Evolutionary conservation across 257 asterid species (phyloP).

Genomic region (Rhazya stricta): DNA sequence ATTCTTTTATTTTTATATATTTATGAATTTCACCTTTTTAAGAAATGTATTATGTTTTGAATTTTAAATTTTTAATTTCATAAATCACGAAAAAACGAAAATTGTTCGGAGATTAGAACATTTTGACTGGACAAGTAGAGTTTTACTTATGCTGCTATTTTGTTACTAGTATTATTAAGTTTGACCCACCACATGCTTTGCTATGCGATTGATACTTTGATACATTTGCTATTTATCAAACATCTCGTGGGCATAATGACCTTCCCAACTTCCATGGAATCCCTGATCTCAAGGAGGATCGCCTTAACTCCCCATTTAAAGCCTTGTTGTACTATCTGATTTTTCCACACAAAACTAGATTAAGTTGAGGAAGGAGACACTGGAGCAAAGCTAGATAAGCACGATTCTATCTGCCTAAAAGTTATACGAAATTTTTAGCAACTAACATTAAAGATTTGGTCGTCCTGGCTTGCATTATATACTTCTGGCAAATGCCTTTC

Average conservation of each 20-base stretch:
- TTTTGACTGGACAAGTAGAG: too few relatives aligned
- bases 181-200: conserved; percentile 17
- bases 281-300: not conserved
- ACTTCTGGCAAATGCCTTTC: conserved; percentile 17
- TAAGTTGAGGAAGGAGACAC: not conserved
- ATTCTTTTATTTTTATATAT: too few relatives aligned
- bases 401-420: conserved; percentile 9
- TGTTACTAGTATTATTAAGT: not conserved
- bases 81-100: too few relatives aligned
- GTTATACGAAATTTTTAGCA: not conserved
- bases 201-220: too few relatives aligned
- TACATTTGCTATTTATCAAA: not conserved
- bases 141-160: too few relatives aligned
- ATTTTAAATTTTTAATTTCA: too few relatives aligned
- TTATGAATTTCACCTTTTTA: too few relatives aligned
- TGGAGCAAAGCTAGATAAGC: conserved; percentile 9
- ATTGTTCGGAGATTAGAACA: too few relatives aligned
- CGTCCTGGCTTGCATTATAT: not conserved
- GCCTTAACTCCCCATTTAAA: not conserved
- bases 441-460: conserved; percentile 1
- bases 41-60: too few relatives aligned
- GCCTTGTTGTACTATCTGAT: conserved; percentile 5
- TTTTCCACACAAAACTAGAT: not conserved
- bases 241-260: not conserved
- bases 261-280: not conserved